Evolutionary conservation across 2,329 filamentous ascomycete genomes (phyloP).

Genomic region (Aspergillus thermomutatus): DNA sequence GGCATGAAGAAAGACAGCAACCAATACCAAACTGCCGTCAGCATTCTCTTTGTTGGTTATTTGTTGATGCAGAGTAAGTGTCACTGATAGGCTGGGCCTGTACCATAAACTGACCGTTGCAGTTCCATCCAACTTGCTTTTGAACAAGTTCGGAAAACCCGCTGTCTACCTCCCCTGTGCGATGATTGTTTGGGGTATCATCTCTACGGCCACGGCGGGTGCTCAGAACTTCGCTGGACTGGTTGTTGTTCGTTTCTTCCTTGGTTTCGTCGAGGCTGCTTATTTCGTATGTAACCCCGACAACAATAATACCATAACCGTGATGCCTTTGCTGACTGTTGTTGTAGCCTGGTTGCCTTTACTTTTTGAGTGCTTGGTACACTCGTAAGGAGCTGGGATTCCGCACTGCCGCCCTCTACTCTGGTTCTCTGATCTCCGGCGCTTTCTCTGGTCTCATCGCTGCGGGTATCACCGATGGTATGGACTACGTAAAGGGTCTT

Average conservation of each 20-base stretch:
- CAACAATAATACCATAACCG: not conserved
- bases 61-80: constrained; percentile 56
- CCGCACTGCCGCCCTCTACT: constrained; percentile 50
- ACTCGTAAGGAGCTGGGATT: constrained; percentile 59
- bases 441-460: constrained; percentile 67
- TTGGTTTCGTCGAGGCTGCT: constrained; percentile 38
- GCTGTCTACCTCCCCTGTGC: constrained; percentile 50
- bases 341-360: constrained; percentile 45
- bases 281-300: constrained; percentile 41
- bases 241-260: constrained; percentile 45
- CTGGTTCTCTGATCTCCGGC: constrained; percentile 65
- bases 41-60: constrained; percentile 57
- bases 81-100: not conserved
- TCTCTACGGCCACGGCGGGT: constrained; percentile 46
- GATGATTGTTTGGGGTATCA: constrained; percentile 61
- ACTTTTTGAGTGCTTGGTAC: constrained; percentile 58
- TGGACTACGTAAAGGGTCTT: constrained; percentile 56
- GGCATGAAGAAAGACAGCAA: constrained; percentile 31
- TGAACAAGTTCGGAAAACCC: constrained; percentile 52
- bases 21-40: constrained; percentile 45
- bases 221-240: constrained; percentile 49
- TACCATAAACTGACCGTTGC: not conserved
- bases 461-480: constrained; percentile 63
- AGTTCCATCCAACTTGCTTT: constrained; percentile 48
- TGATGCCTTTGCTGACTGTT: constrained; percentile 48